Evolutionary conservation across 2,329 filamentous ascomycete species (phyloP).

Genomic region (Coniochaeta sp.): DNA sequence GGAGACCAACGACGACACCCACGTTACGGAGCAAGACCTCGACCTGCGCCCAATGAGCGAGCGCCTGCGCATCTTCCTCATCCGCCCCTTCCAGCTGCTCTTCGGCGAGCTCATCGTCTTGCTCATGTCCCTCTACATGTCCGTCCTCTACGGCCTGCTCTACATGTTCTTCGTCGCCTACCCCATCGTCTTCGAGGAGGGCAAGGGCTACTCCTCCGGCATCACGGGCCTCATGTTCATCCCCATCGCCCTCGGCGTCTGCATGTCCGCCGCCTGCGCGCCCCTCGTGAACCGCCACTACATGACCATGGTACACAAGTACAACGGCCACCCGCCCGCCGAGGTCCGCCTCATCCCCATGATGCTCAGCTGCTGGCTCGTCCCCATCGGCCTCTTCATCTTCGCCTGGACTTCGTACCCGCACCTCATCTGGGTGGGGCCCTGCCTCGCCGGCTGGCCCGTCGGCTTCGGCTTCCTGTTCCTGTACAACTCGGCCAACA

Average conservation of each 20-base stretch:
- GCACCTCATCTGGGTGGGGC: constrained; percentile 61
- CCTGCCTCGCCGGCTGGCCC: constrained; percentile 61
- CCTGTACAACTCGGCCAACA: constrained; percentile 72
- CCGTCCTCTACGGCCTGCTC: constrained; percentile 65
- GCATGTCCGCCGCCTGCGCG: constrained; percentile 58
- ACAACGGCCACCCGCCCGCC: constrained; percentile 67
- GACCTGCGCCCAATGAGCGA: constrained; percentile 64
- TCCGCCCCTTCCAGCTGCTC: constrained; percentile 79
- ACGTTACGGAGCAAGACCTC: constrained; percentile 75
- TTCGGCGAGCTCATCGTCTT: constrained; percentile 81
- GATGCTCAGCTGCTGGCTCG: constrained; percentile 71
- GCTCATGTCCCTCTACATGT: constrained; percentile 80
- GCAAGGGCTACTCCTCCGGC: constrained; percentile 70
- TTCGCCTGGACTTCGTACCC: constrained; percentile 60
- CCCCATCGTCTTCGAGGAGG: constrained; percentile 66
- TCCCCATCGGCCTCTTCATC: constrained; percentile 51
- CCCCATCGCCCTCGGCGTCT: constrained; percentile 68
- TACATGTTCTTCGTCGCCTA: constrained; percentile 74
- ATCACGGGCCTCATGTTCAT: constrained; percentile 84
- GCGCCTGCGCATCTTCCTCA: constrained; percentile 64
- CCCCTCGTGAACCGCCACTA: constrained; percentile 80
- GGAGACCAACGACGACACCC: constrained; percentile 56
- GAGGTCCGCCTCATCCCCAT: constrained; percentile 77
- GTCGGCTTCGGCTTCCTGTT: constrained; percentile 80
- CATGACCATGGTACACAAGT: constrained; percentile 51